Evolutionary conservation across 1,284 basidiomycete species (phyloP).

Genomic region (Cryptococcus sp.): DNA sequence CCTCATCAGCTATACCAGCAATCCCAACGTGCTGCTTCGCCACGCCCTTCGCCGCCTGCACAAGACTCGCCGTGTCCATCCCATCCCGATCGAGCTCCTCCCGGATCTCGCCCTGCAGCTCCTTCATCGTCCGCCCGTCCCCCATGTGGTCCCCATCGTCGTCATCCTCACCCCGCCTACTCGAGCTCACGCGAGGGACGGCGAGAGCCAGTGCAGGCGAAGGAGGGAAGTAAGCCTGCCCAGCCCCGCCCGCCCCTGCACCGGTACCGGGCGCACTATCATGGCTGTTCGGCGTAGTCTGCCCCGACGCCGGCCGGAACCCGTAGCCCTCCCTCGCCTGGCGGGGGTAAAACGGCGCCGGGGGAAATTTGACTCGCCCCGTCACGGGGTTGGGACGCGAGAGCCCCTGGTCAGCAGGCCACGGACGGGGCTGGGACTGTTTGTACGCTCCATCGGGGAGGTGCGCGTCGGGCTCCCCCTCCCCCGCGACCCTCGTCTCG

Average conservation of each 20-base stretch:
- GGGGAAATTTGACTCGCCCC: constrained; percentile 9
- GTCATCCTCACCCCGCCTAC: constrained; percentile 18
- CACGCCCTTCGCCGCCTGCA: constrained; percentile 12
- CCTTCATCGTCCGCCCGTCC: constrained; percentile 28
- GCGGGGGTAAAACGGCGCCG: constrained; percentile 9
- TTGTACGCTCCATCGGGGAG: too few species aligned
- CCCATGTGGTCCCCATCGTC: constrained; percentile 34
- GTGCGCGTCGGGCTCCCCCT: too few species aligned
- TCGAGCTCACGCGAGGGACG: constrained; percentile 9
- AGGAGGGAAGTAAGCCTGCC: constrained; percentile 2
- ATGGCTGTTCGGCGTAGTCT: constrained; percentile 55
- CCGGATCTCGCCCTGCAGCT: constrained; percentile 26
- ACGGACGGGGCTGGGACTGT: constrained; percentile 5
- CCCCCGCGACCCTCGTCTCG: too few species aligned
- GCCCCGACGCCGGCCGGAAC: constrained; percentile 65
- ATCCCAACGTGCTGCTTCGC: constrained; percentile 10
- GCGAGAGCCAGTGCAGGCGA: neutral
- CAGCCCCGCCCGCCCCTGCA: neutral
- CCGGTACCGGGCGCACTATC: neutral
- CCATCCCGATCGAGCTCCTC: constrained; percentile 25
- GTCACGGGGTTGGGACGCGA: constrained; percentile 10
- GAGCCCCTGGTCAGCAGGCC: constrained; percentile 12
- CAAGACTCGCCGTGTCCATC: constrained; percentile 17
- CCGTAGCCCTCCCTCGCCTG: constrained; percentile 67
- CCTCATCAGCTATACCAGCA: constrained; percentile 66